phyloP scores from a whole-genome alignment of 805 yeast species.

The Yarrowia divulgata region DNA sequence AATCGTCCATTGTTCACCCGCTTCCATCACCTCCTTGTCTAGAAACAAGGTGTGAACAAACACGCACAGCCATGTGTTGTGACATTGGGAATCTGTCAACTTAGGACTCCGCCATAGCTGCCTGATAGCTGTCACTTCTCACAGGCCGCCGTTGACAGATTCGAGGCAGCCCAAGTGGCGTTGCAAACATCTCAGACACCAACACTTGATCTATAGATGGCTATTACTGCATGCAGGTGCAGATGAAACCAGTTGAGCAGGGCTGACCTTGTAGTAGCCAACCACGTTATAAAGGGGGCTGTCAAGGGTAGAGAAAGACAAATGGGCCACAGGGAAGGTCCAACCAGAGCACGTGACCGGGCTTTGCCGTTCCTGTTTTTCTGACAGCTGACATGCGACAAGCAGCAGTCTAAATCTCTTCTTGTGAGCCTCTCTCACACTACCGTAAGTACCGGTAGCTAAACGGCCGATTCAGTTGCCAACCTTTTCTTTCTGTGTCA shows the following conservation, averaged over 20 bases:
- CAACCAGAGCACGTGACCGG: slow-evolving; percentile 6
- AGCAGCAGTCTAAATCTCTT: neutral
- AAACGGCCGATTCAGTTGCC: neutral
- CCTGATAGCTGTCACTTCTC: neutral
- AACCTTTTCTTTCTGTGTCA: neutral
- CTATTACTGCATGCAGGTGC: slow-evolving; percentile 13
- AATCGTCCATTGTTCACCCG: too few species aligned
- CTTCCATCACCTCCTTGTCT: too few species aligned
- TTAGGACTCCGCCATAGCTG: neutral
- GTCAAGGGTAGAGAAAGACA: neutral
- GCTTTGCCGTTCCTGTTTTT: neutral
- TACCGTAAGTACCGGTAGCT: neutral
- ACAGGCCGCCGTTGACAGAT: too few species aligned
- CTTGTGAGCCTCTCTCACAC: neutral
- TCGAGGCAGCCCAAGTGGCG: neutral
- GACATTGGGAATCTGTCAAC: too few species aligned
- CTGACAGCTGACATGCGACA: slow-evolving; percentile 7
- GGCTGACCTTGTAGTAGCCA: too few species aligned
- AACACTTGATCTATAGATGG: neutral
- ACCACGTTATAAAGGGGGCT: too few species aligned
- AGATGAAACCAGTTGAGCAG: neutral
- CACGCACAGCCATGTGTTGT: too few species aligned
- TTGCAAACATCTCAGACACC: neutral
- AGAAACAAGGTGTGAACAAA: too few species aligned
- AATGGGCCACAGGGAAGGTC: neutral